Base-by-base conservation (phyloP, 805 yeast genomes). In the Ogataea nitratoaversa region DNA sequence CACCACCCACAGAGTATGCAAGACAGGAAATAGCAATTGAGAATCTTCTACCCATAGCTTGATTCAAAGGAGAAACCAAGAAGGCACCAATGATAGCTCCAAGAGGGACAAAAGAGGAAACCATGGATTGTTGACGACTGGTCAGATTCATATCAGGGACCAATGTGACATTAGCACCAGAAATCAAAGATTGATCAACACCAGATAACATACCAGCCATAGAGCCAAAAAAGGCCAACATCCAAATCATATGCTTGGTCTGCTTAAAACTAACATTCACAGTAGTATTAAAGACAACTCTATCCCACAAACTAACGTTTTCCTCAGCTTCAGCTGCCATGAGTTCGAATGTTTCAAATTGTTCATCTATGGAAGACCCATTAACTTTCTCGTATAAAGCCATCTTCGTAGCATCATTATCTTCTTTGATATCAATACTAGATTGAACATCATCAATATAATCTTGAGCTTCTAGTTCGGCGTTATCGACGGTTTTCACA, bases 51-150 rank as follows among this genome's bases (percentile, higher is more conserved):
- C 86, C 85, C 33, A 76, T 62, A 41, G 41, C 57, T 52, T 76
- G 78, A 53, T 72, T 77, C 46, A 76, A 58, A 3, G 84, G 84
- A 2, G 83, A 70, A 68, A 80, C 68, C 42, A 77, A 53, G 30
- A 80, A 63, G 41, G 82, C 74, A 35, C 87, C 86, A 22, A 72
- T 71, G 59, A 79, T 72, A 25, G 83, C 85, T 48, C 85, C 86
- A 34, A 80, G 60, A n/a, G 86, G 85, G 82, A 79, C 77, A 39
- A 77, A 66, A 22, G 82, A 66, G 29, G 77, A 68, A 16, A 79
- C 72, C 44, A 79, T 65, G 1, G 84, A 78, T 37, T 62, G 63
- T 48, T 79, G 67, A 46, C 66, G 62, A 5, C 62, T 41, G 16
- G 65, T 50, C 34, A 79, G 59, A 24, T 56, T 31, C 24, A 79